A percentile compares a stretch with the other conserved stretches of the same genome.
Conservation (phyloP, 2,329 filamentous ascomycete genomes). For the Phialophora chinensis region DNA sequence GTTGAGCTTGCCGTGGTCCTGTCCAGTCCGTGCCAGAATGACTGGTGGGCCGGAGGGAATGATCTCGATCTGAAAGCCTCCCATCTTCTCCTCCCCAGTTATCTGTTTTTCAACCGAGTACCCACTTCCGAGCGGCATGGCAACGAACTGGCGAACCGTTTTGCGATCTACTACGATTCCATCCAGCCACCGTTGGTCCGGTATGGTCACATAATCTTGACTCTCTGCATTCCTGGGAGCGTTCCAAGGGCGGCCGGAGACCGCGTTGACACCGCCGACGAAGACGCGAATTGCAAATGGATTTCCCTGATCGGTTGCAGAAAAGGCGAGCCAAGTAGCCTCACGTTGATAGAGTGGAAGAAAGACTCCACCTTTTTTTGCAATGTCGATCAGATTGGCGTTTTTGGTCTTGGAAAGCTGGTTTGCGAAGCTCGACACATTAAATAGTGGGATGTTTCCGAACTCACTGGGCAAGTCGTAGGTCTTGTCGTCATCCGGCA, state of each 20-base stretch:
- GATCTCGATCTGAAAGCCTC: slow-evolving; percentile 5
- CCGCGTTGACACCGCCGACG: not conserved
- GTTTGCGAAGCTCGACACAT: too few relatives aligned
- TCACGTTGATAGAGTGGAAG: slow-evolving; percentile 4
- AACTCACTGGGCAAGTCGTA: too few relatives aligned
- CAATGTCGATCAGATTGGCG: too few relatives aligned
- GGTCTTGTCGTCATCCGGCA: too few relatives aligned
- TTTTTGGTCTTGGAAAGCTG: too few relatives aligned
- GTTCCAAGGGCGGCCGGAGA: not conserved
- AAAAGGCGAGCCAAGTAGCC: slow-evolving; percentile 6
- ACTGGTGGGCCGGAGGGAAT: not conserved
- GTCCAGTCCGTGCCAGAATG: too few relatives aligned
- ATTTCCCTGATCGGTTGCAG: not conserved
- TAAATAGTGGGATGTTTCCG: too few relatives aligned
- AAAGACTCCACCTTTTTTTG: slow-evolving; percentile 2
- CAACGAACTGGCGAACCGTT: slow-evolving; percentile 12
- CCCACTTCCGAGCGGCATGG: not conserved
- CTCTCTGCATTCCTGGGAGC: not conserved
- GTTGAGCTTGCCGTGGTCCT: too few relatives aligned
- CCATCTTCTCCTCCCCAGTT: not conserved
- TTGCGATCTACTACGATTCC: not conserved
- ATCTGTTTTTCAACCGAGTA: not conserved
- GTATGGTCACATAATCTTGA: slow-evolving; percentile 4
- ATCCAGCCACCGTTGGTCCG: not conserved
- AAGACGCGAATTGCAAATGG: not conserved